Base-by-base conservation (phyloP, 139 green algal species). In the Micractinium conductrix region DNA sequence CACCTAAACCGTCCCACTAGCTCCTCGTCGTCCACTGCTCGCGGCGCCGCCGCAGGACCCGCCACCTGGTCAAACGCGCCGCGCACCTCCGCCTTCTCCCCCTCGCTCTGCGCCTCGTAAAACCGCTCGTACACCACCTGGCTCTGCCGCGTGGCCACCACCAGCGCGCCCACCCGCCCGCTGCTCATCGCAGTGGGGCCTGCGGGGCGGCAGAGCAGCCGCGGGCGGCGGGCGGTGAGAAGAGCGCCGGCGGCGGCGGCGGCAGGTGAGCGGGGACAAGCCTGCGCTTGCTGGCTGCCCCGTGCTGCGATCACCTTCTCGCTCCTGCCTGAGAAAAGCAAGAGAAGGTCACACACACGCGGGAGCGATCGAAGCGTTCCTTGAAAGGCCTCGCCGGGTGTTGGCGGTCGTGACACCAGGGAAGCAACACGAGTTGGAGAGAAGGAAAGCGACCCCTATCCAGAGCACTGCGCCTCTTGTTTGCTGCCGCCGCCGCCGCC, bases 81-180 rank as follows among this genome's bases (percentile, higher is more conserved):
- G 1, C 93, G 87, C 28, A 96, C 88, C 33, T 96, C 93, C 40
- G 92, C 93, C 73, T 96, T 95, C 26, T 95, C 91, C 17, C 88
- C 38, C 72, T 96, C 93, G 9, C 62, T 92, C 55, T 92, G 89
- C 9, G 87, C 40, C 22, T 96, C 93, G 65, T 93, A 96, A 65
- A 96, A 96, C 22, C 93, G 87, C 58, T 96, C 93, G 71, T 94
- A 96, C 0, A 96, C 82, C 0, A 96, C 91, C 12, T 94, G 88
- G 24, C 90, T 1, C 86, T 94, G 30, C 87, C 62, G 55, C 10
- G 72, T 83, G 33, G 67, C 43, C 1, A 68, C 24, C 2, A 43
- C 67, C 37, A 85, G 48, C 45, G 67, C 28, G 2, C 21, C 22
- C 28, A 74, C 48, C 12, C 68, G 26, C 43, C 48, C 80, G 58